Evolutionary conservation across 2,329 filamentous ascomycete genomes (phyloP), one percentile per base, ranked within the genome.

Genomic region (Fusarium stilboides): DNA sequence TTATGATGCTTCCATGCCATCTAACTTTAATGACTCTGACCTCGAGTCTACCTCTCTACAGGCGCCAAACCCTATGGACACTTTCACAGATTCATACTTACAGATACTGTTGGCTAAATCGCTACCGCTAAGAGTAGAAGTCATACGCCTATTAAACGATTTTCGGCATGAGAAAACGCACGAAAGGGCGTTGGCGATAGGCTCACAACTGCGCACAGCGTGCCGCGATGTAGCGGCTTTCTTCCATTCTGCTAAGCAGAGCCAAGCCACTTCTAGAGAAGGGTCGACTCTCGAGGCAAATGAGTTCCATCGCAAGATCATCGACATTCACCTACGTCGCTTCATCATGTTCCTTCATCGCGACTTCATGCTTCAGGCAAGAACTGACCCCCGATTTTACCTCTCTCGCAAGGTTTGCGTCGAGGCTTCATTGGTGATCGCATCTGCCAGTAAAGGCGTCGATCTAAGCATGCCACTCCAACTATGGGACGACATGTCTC

Each of bases 281-380:
- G 53, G 46, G 12, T 54, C 58, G n/a, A 52, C 22, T 20, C 47
- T 74, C 15, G 54, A 56, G 12, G 52, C 59, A 6, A 73, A 65
- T 2, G 67, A 70, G 6, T 74, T 75, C 17, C 73, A 75, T n/a
- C 63, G 60, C 8, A 70, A 72, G 22, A 33, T 75, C 19, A 63
- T 75, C 28, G 73, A 75, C 15, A 68, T 74, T 9, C 71, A 75
- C 12, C 26, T 75, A 9, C 70, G 73, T 10, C 69, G 73, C 6
- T 75, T 75, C 45, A 73, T 68, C 44, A 68, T 75, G 68, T 74
- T 75, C 34, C 68, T 75, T 28, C 73, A 75, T 26, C 73, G 73
- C 24, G 71, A 75, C 56, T 75, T 75, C 43, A 75, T 75, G 73
- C 65, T 75, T 13, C 65, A 72, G 28, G 69, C 73, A 8, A 64